These are phyloP conservation scores for Annona squamosa DNA, from an alignment of 164 flowering plant species.

Conservation along the genomic window DNA sequence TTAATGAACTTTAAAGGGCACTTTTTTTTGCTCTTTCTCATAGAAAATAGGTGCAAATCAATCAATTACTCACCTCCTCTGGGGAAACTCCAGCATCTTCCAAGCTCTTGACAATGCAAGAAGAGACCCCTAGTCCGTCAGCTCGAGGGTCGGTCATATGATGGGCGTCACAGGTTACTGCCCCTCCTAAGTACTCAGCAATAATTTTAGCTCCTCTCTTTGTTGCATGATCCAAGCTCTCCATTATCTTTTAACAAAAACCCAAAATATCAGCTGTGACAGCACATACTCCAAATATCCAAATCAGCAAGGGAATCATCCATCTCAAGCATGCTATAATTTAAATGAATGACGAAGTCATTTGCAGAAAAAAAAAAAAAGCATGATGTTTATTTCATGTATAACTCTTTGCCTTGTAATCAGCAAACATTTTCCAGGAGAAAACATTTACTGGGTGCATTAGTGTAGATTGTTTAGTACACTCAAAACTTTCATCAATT, in stretches of 20 bases:
- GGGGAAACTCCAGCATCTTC: conserved; percentile 65
- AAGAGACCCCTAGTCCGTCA: conserved; percentile 68
- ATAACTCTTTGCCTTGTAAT: no score
- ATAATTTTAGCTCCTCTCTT: conserved; percentile 57
- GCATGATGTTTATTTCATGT: no score
- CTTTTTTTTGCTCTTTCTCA: neutral
- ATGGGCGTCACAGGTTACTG: conserved; percentile 63
- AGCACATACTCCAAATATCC: neutral
- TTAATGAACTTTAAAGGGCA: neutral
- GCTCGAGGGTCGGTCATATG: conserved; percentile 68
- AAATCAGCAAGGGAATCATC: neutral
- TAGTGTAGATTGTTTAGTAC: no score
- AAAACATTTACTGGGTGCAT: no score
- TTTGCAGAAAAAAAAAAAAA: neutral
- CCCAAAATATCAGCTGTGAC: conserved; percentile 2
- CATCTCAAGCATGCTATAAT: neutral
- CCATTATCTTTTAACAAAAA: conserved; percentile 39
- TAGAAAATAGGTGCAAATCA: neutral
- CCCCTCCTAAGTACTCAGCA: conserved; percentile 65
- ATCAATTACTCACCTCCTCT: conserved; percentile 42
- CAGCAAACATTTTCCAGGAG: no score
- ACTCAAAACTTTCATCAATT: no score
- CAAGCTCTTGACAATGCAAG: conserved; percentile 53
- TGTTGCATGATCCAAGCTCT: conserved; percentile 60
- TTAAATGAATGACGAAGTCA: neutral